Evolutionary conservation across 805 yeast genomes (phyloP).

Genomic region (Yarrowia sp.): DNA sequence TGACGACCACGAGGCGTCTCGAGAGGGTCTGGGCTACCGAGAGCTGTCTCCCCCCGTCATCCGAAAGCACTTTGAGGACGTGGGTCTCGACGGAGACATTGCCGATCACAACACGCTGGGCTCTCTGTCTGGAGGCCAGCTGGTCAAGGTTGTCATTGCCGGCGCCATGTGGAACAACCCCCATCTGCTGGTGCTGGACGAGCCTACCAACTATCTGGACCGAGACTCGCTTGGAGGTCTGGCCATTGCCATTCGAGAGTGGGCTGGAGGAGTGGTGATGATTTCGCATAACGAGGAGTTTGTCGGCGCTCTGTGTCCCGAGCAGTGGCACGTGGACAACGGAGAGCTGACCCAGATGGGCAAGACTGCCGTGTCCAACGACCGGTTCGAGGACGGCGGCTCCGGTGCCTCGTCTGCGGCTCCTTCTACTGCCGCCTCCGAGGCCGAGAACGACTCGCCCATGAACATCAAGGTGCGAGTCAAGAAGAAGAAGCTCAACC

Average conservation of each 20-base stretch:
- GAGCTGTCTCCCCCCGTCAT: constrained; percentile 90
- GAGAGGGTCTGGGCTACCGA: constrained; percentile 99
- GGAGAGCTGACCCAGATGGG: constrained; percentile 90
- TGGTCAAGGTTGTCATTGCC: constrained; percentile 97
- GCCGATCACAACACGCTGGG: constrained; percentile 99
- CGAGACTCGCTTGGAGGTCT: constrained; percentile 97
- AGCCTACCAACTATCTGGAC: constrained; percentile 97
- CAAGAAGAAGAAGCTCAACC: constrained; percentile 95
- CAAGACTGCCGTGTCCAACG: constrained; percentile 71
- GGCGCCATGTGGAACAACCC: constrained; percentile 99
- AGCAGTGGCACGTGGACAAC: constrained; percentile 96
- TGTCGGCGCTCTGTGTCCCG: constrained; percentile 97
- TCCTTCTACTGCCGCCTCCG: constrained; percentile 56
- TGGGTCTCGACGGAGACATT: constrained; percentile 96
- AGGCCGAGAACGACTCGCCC: constrained; percentile 74
- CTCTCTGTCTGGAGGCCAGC: constrained; percentile 95
- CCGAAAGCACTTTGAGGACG: constrained; percentile 95
- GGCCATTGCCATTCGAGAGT: constrained; percentile 96
- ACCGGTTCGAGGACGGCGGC: constrained; percentile 74
- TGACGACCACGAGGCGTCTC: constrained; percentile 98
- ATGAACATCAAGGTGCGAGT: constrained; percentile 92
- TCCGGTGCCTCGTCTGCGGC: constrained; percentile 56
- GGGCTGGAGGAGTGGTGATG: constrained; percentile 99
- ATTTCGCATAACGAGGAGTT: constrained; percentile 97
- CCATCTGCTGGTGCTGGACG: constrained; percentile 92